A percentile compares a stretch with the other conserved stretches of the same genome.
phyloP scores from a whole-genome alignment of 768 basidiomycete species.

The Punctularia strigosozonata region DNA sequence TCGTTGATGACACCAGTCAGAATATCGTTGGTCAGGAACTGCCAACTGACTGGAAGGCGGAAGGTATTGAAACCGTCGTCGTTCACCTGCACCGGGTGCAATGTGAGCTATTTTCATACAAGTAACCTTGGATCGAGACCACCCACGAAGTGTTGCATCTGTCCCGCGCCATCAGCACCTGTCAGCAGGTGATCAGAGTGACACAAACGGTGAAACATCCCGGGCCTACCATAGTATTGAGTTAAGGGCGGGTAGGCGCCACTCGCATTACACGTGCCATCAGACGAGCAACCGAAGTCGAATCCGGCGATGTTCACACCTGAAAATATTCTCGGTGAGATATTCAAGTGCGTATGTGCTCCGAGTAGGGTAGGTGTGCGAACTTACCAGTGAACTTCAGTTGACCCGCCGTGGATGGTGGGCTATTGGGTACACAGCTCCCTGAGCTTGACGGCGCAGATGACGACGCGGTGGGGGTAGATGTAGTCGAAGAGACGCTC shows the following conservation, averaged over 20 bases:
- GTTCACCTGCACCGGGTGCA: too few relatives aligned
- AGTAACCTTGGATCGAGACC: too few relatives aligned
- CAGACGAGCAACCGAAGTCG: conserved; percentile 38
- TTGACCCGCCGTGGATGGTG: too few relatives aligned
- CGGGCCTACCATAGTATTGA: conserved; percentile 26
- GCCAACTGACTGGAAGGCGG: conserved; percentile 53
- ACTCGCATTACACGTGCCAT: conserved; percentile 28
- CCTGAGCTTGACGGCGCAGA: too few relatives aligned
- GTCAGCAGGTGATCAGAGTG: background rate
- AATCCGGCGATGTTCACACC: conserved; percentile 47
- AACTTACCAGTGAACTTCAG: conserved; percentile 11
- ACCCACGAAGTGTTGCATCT: conserved; percentile 57
- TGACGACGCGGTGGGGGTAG: too few relatives aligned
- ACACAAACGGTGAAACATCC: background rate
- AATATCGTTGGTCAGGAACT: conserved; percentile 30
- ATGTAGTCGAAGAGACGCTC: too few relatives aligned
- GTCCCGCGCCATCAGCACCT: conserved; percentile 35
- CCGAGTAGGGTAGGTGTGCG: conserved; percentile 2
- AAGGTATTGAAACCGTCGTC: conserved; percentile 45
- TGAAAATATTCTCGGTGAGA: conserved; percentile 21
- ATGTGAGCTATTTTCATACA: too few relatives aligned
- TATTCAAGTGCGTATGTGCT: conserved; percentile 14
- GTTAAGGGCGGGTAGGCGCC: conserved; percentile 32
- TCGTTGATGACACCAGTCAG: conserved; percentile 28
- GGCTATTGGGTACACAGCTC: too few relatives aligned